phyloP scores from a whole-genome alignment of 2,329 filamentous ascomycete species.

The Clarireedia monteithiana region DNA sequence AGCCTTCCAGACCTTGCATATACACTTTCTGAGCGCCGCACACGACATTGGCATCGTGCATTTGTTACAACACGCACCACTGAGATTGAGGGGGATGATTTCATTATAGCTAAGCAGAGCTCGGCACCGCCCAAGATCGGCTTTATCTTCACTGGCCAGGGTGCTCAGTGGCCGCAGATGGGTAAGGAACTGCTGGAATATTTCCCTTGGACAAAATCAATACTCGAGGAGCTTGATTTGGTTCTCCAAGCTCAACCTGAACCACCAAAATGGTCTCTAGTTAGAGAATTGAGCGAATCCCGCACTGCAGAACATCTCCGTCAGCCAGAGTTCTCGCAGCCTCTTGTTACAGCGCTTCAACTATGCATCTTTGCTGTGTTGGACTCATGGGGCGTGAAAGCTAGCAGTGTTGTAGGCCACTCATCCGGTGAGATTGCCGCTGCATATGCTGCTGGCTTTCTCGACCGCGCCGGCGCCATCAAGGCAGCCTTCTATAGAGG shows the following conservation, averaged over 20 bases:
- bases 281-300: not conserved
- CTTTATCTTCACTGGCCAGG: conserved; percentile 24
- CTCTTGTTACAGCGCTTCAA: conserved; percentile 39
- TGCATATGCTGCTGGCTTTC: conserved; percentile 33
- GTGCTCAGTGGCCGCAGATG: conserved; percentile 22
- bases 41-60: conserved; percentile 11
- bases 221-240: not conserved
- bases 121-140: not conserved
- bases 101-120: not conserved
- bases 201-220: not conserved
- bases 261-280: conserved; percentile 4
- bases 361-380: conserved; percentile 37
- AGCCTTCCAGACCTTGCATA: conserved; percentile 17
- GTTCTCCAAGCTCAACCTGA: not conserved
- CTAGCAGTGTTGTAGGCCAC: conserved; percentile 35
- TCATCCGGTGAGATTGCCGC: conserved; percentile 41
- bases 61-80: not conserved
- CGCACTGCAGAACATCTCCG: not conserved
- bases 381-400: conserved; percentile 34
- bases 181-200: conserved; percentile 13
- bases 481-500: conserved; percentile 13
- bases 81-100: not conserved
- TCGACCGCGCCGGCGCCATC: conserved; percentile 19
- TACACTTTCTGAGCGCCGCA: conserved; percentile 20
- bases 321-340: conserved; percentile 24